Base-by-base conservation (phyloP, 305 asterid genomes). In the Ajuga reptans region DNA sequence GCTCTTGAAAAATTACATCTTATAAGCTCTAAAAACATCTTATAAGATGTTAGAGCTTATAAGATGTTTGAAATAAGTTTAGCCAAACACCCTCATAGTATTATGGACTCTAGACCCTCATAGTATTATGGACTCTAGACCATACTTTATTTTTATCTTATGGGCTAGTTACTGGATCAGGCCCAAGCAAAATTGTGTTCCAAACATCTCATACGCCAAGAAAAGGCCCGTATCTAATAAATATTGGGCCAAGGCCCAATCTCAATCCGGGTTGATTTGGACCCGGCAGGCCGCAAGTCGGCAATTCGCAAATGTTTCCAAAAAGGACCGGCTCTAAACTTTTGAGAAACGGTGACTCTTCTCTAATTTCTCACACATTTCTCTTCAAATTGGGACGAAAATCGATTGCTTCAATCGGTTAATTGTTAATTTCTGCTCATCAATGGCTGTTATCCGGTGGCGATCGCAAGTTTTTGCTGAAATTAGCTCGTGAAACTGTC, bases 391-490 rank as follows among this genome's bases (percentile, higher is more conserved):
- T 17, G 9, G 45, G 51, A 43, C 7, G 6, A 9, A 17, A 58
- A 71, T 49, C 46, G 68, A 24, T 65, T 43, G 4, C 12, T 31
- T 34, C 66, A 45, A 16, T 58, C 64, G 72, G 60, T 73, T 78
- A 17, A 33, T 14, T 24, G 54, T 15, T 18, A n/a, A 16, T 34
- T 5, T 34, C 34, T 31, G 27, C 66, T 55, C 71, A 37, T 67
- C 14, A 43, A 84, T 86, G 96, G 90, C 80, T 71, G 80, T 71
- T 70, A 34, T 37, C 60, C 65, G 49, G 52, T 74, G 64, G 75
- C 85, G 88, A 84, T 83, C 86, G 55, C 64, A 50, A 27, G 41
- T 43, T 60, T 59, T 47, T 66, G 61, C 74, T 75, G 73, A 55
- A 74, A 80, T 81, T 73, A 66, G 18, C 51, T 68, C 49, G 43